Base-by-base conservation (phyloP, 352 stramenopile species). In the Thraustotheca clavata region DNA sequence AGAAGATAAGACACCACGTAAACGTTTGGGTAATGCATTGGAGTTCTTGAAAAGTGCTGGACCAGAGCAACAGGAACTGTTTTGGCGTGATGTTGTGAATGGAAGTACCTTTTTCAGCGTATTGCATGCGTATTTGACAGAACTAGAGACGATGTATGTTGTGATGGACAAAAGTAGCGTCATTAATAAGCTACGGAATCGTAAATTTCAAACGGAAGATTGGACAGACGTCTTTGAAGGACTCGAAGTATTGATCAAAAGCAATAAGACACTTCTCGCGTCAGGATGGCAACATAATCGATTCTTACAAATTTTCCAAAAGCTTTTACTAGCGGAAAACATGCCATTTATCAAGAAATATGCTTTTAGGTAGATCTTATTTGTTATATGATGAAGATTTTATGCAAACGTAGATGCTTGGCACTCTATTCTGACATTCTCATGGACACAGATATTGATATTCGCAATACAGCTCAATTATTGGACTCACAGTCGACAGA, bases 311-410 rank as follows among this genome's bases (percentile, higher is more conserved):
- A 76, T 95, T 12, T 93, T 95, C 62, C 72, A 79, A 27, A 95
- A 95, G 70, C 65, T 95, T 34, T 73, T 93, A 24, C 86, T 88
- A 67, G 72, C 80, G 59, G 86, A 93, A 63, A 93, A 95, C 74
- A 82, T 93, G 60, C 74, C 82, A 5, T 81, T 92, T 35, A 93
- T 95, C 69, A 95, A 93, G 67, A 93, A 95, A 60, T 94, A 94
- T 66, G 85, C 85, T 4, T 94, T 94, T 67, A 74, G 85, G 57
- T 65, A 41, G 4, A 8, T 48, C 31, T 16, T 27, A 54, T 62
- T 12, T 22, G 22, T 40, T 40, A 29, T 50, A 18, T 27, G 38
- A 62, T 62, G 24, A 26, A 8, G 0, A 11, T 29, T 7, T 62
- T 52, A 52, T 6, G 14, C 20, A 18, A 4, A 24, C n/a, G 1